Evolutionary conservation across 306 rosid species (phyloP).

Genomic region (Inga leiocalycina): DNA sequence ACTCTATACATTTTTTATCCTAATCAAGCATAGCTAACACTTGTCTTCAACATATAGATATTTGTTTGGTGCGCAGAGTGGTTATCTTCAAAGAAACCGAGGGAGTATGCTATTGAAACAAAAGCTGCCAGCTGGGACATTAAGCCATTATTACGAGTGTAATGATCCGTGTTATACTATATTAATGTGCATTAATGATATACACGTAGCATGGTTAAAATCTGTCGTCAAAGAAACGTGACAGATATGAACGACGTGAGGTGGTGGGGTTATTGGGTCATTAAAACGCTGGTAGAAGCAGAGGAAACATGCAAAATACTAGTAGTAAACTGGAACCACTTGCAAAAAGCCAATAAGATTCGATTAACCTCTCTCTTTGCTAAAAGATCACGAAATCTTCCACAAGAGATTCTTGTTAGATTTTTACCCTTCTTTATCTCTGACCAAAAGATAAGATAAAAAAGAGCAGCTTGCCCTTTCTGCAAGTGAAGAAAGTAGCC

Average conservation of each 20-base stretch:
- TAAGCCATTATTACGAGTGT: neutral
- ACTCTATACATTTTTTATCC: neutral
- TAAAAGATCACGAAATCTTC: constrained; percentile 34
- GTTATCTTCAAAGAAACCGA: neutral
- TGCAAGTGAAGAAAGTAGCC: neutral
- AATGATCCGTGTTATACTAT: neutral
- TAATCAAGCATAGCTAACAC: neutral
- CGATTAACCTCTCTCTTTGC: constrained; percentile 11
- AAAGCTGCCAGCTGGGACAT: neutral
- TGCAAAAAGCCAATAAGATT: neutral
- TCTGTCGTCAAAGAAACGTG: neutral
- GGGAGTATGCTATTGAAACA: neutral
- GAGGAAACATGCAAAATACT: neutral
- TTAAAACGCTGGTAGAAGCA: neutral
- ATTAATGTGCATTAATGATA: neutral
- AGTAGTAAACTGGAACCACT: constrained; percentile 7
- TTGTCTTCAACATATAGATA: neutral
- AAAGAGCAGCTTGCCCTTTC: constrained; percentile 31
- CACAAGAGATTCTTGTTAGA: constrained; percentile 22
- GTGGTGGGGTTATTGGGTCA: neutral
- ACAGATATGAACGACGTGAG: neutral
- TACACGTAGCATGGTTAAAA: neutral
- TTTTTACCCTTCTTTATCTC: constrained; percentile 34
- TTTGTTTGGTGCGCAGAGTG: neutral
- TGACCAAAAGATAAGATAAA: constrained; percentile 33